Conservation (phyloP, 352 stramenopile species). For the Pythium sukuiense region DNA sequence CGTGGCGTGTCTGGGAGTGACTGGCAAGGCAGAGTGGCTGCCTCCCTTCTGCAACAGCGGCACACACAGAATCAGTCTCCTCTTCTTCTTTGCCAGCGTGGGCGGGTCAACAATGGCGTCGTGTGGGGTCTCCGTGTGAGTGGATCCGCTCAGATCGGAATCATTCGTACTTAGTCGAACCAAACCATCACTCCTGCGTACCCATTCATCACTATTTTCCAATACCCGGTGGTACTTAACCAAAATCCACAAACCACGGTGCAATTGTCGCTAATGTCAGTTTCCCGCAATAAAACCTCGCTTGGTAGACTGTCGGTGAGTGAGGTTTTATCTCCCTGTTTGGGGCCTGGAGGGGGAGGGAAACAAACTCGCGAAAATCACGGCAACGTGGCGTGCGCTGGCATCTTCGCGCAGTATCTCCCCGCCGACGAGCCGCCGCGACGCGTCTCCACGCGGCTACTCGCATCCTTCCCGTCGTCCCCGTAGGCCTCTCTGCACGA, state of each 20-base stretch:
- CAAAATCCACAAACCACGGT: constrained; percentile 12
- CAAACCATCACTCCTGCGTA: constrained; percentile 17
- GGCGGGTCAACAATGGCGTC: not conserved
- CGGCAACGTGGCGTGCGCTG: constrained; percentile 22
- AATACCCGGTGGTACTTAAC: no score
- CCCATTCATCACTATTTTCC: no score
- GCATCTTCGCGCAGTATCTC: not conserved
- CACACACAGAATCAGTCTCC: not conserved
- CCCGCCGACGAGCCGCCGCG: not conserved
- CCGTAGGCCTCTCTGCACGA: not conserved
- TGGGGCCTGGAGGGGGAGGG: not conserved
- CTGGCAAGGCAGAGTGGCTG: no score
- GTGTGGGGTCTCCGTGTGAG: not conserved
- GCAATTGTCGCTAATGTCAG: not conserved
- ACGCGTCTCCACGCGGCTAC: not conserved
- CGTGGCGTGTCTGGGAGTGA: not conserved
- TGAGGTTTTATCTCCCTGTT: constrained; percentile 17
- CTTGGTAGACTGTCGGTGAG: not conserved
- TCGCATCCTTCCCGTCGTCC: not conserved
- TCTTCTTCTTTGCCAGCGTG: not conserved
- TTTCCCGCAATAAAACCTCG: constrained; percentile 21
- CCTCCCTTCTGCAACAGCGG: not conserved
- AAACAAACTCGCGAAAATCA: constrained; percentile 7
- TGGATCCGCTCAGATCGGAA: constrained; percentile 1
- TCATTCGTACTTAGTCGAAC: constrained; percentile 19